These are phyloP conservation scores for Prunella vulgaris DNA, from an alignment of 257 asterid genomes.

Conservation along the genomic window DNA sequence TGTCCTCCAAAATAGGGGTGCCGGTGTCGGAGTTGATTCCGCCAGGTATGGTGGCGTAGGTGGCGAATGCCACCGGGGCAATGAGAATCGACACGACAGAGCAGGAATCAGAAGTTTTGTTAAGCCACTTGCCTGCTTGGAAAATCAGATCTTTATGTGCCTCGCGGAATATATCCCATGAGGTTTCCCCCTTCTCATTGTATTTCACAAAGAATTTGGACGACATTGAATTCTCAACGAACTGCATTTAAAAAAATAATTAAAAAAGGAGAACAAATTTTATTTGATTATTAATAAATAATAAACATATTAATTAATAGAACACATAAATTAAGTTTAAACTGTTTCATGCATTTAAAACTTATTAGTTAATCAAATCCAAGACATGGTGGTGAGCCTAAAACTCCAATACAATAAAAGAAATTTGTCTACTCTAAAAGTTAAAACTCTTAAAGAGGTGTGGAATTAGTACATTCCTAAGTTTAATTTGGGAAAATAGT, in stretches of 20 bases:
- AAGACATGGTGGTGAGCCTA: no score
- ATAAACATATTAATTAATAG: no score
- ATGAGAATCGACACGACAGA: constrained; percentile 53
- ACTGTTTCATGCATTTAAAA: no score
- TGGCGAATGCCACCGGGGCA: constrained; percentile 62
- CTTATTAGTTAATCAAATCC: no score
- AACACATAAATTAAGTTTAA: no score
- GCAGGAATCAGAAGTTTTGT: constrained; percentile 47
- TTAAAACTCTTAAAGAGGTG: no score
- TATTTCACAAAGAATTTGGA: constrained; percentile 12
- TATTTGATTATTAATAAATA: no score
- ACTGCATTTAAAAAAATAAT: not conserved
- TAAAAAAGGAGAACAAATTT: not conserved
- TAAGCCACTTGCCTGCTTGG: constrained; percentile 41
- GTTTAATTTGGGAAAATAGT: no score
- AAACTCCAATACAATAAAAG: no score
- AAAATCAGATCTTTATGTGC: constrained; percentile 21
- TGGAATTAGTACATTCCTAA: no score
- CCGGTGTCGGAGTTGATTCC: constrained; percentile 30
- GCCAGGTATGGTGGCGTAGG: constrained; percentile 48
- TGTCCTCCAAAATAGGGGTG: constrained; percentile 24
- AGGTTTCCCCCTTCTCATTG: constrained; percentile 25
- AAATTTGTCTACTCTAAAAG: no score
- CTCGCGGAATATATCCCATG: constrained; percentile 30
- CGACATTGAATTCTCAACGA: not conserved